Percentiles rank a stretch among this genome's conserved stretches.
These are phyloP conservation scores for Colletotrichum sp. DNA, from an alignment of 2,329 filamentous ascomycete genomes.

Conservation along the genomic window DNA sequence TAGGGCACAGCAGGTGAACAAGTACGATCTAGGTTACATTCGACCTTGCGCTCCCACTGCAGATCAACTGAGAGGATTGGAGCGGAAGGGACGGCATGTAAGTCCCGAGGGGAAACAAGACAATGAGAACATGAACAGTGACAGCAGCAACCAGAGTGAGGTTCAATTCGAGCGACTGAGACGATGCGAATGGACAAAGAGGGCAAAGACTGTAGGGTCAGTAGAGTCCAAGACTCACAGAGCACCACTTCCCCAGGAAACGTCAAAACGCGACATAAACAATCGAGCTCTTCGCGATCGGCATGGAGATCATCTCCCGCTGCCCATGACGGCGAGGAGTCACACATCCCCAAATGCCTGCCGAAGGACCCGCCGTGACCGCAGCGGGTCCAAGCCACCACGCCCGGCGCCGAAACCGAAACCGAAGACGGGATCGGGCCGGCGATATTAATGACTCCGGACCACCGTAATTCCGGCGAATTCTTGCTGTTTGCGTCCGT, in stretches of 20 bases:
- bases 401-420: not conserved
- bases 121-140: too few relatives aligned
- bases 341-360: not conserved
- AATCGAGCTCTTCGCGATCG: not conserved
- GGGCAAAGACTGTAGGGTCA: not conserved
- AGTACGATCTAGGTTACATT: not conserved
- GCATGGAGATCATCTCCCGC: not conserved
- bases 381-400: not conserved
- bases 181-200: too few relatives aligned
- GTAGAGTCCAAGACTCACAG: too few relatives aligned
- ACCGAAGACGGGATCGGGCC: not conserved
- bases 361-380: not conserved
- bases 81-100: too few relatives aligned
- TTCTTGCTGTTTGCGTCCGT: not conserved
- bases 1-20: too few relatives aligned
- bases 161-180: too few relatives aligned
- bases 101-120: fast-evolving
- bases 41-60: too few relatives aligned
- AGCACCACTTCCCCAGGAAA: too few relatives aligned
- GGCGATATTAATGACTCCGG: not conserved
- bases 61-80: too few relatives aligned
- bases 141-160: too few relatives aligned
- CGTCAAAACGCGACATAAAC: not conserved
- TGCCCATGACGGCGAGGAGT: not conserved
- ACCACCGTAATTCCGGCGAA: not conserved